Evolutionary conservation across 1,284 basidiomycete species (phyloP).

Genomic region (Cutaneotrichosporon sp.): DNA sequence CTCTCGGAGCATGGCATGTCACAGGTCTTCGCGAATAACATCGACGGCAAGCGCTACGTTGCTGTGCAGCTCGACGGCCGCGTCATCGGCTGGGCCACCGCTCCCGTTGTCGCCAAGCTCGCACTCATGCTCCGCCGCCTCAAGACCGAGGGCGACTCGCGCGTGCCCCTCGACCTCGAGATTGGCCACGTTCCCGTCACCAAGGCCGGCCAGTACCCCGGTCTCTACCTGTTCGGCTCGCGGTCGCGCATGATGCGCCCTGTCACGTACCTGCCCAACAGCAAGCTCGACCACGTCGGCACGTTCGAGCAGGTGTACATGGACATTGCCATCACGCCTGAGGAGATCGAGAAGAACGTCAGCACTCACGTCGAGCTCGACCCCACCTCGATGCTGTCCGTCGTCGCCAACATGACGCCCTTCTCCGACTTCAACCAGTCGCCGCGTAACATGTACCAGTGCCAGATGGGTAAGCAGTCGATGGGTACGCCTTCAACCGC

Average conservation of each 20-base stretch:
- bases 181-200: slow-evolving; percentile 89
- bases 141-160: slow-evolving; percentile 87
- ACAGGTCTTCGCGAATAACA: slow-evolving; percentile 71
- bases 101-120: slow-evolving; percentile 72
- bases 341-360: slow-evolving; percentile 80
- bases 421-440: slow-evolving; percentile 91
- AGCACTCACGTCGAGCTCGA: slow-evolving; percentile 92
- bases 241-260: slow-evolving; percentile 97
- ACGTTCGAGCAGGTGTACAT: slow-evolving; percentile 99
- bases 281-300: slow-evolving; percentile 84
- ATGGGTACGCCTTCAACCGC: slow-evolving; percentile 99
- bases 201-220: slow-evolving; percentile 94
- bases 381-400: slow-evolving; percentile 92
- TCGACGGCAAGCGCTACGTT: slow-evolving; percentile 79
- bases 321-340: slow-evolving; percentile 90
- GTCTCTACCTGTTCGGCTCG: slow-evolving; percentile 88
- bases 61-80: slow-evolving; percentile 93
- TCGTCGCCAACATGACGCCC: slow-evolving; percentile 64
- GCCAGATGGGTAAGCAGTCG: slow-evolving; percentile 98
- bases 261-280: slow-evolving; percentile 87
- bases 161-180: slow-evolving; percentile 91
- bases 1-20: slow-evolving; percentile 93
- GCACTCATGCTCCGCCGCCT: slow-evolving; percentile 83
- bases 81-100: slow-evolving; percentile 92
- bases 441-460: slow-evolving; percentile 58